Evolutionary conservation across 768 basidiomycete genomes (phyloP).

Genomic region (Boletus rubropictus): DNA sequence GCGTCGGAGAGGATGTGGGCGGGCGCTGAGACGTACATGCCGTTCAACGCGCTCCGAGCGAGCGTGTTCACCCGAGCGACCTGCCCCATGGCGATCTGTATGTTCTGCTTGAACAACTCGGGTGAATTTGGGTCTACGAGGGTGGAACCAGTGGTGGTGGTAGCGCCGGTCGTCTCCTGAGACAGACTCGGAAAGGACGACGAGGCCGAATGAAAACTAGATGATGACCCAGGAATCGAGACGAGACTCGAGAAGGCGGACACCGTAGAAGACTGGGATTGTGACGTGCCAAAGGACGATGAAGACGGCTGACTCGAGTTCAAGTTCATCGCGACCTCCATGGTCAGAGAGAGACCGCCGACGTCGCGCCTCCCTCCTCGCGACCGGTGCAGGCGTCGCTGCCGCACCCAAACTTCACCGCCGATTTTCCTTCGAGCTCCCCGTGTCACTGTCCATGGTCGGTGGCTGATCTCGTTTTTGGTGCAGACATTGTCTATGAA

Average conservation of each 20-base stretch:
- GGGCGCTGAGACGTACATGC: conserved; percentile 42
- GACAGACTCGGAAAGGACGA: conserved; percentile 21
- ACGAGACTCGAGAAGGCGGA: conserved; percentile 16
- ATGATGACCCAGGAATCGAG: conserved; percentile 7
- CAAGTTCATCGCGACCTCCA: conserved; percentile 12
- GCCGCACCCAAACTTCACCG: conserved; percentile 56
- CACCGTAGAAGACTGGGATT: conserved; percentile 14
- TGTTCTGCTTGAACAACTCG: conserved; percentile 55
- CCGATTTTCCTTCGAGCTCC: conserved; percentile 42
- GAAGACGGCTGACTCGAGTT: conserved; percentile 7
- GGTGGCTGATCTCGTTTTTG: conserved; percentile 39
- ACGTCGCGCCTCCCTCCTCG: conserved; percentile 49
- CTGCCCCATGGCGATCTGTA: conserved; percentile 44
- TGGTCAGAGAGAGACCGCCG: conserved; percentile 31
- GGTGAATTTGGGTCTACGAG: conserved; percentile 52
- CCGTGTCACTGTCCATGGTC: not conserved
- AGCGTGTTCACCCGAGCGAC: conserved; percentile 44
- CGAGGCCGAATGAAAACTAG: conserved; percentile 1
- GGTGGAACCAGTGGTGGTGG: not conserved
- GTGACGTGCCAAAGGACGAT: conserved; percentile 9
- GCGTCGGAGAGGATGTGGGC: not conserved
- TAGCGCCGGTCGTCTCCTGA: conserved; percentile 20
- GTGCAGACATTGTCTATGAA: conserved; percentile 54
- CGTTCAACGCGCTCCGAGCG: conserved; percentile 43
- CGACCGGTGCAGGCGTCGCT: conserved; percentile 57